A percentile compares a stretch with the other conserved stretches of the same genome.
Conservation (phyloP, 2,329 filamentous ascomycete species). For the Colletotrichum chlorophyti region DNA sequence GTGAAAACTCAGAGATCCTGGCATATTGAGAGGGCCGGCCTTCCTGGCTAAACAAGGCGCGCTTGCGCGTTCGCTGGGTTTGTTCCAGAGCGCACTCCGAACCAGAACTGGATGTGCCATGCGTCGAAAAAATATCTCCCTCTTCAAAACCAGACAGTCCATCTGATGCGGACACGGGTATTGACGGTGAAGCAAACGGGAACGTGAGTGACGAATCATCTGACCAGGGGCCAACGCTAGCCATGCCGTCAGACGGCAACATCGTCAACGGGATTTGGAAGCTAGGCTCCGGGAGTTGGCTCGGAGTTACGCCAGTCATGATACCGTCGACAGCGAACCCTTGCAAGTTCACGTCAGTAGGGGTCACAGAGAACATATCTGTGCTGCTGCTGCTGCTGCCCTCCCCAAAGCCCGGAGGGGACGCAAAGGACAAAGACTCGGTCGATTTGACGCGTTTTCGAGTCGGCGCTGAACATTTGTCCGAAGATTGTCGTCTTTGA, state of each 20-base stretch:
- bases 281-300: background rate
- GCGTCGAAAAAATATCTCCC: background rate
- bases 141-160: background rate
- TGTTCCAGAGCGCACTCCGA: background rate
- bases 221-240: background rate
- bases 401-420: too few species aligned
- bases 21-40: background rate
- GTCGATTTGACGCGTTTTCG: constrained; percentile 12
- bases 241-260: background rate
- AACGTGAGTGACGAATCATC: background rate
- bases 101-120: background rate
- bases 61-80: too few species aligned
- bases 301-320: too few species aligned
- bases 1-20: constrained; percentile 23
- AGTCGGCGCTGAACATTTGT: background rate
- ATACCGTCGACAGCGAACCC: too few species aligned
- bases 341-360: too few species aligned
- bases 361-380: too few species aligned
- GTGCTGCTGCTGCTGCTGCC: too few species aligned
- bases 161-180: background rate
- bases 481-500: background rate
- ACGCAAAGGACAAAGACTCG: too few species aligned
- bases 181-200: background rate
- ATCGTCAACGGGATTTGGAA: background rate
- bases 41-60: too few species aligned